Evolutionary conservation across 2,329 filamentous ascomycete genomes (phyloP).

Genomic region (Pseudogymnoascus sp.): DNA sequence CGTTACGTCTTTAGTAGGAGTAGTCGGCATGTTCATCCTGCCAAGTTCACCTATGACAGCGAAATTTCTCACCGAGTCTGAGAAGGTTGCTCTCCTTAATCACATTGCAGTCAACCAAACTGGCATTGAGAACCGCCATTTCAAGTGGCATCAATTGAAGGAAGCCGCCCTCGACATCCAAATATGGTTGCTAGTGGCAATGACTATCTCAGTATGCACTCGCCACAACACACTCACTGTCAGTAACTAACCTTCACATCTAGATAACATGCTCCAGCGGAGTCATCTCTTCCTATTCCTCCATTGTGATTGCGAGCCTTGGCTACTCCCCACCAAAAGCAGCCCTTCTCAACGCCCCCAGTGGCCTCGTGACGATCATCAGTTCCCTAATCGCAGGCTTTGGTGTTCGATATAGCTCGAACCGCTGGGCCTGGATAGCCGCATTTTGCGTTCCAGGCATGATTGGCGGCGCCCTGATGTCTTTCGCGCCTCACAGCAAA

Average conservation of each 20-base stretch:
- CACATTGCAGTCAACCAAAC: conserved; percentile 49
- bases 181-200: conserved; percentile 22
- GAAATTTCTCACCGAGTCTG: conserved; percentile 29
- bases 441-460: conserved; percentile 39
- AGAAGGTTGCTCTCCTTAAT: conserved; percentile 38
- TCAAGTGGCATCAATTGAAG: conserved; percentile 42
- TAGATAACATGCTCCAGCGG: neutral
- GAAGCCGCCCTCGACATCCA: conserved; percentile 33
- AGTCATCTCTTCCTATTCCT: neutral
- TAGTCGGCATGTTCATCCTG: conserved; percentile 35
- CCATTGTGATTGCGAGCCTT: conserved; percentile 23
- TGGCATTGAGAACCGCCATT: conserved; percentile 45
- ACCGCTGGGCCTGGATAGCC: conserved; percentile 35
- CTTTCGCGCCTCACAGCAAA: conserved; percentile 30
- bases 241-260: conserved; percentile 17
- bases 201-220: neutral
- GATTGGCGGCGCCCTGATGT: conserved; percentile 36
- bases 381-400: conserved; percentile 33
- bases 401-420: conserved; percentile 30
- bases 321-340: conserved; percentile 36
- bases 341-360: conserved; percentile 36
- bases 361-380: conserved; percentile 34
- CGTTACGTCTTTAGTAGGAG: conserved; percentile 35
- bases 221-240: neutral
- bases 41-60: conserved; percentile 41